Evolutionary conservation across 306 rosid species (phyloP).

Genomic region (Corylus heterophylla): DNA sequence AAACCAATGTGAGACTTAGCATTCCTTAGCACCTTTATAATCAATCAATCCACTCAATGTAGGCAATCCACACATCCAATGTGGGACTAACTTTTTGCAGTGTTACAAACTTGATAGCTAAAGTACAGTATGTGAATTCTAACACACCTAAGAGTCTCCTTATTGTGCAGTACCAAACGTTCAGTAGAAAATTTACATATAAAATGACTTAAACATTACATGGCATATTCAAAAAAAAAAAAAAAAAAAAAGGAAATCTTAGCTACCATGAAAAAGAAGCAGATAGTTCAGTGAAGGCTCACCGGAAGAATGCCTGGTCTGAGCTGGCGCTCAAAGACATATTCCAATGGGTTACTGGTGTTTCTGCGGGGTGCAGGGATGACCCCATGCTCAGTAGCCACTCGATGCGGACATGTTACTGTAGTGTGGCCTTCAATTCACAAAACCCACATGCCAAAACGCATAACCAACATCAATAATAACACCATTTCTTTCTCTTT

Average conservation of each 20-base stretch:
- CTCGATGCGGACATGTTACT: constrained; percentile 83
- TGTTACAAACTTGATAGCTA: neutral
- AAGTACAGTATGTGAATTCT: neutral
- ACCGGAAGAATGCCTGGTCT: constrained; percentile 54
- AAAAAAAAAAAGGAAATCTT: neutral
- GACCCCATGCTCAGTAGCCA: constrained; percentile 80
- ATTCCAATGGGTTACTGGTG: constrained; percentile 60
- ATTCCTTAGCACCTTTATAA: too few relatives aligned
- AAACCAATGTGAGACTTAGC: too few relatives aligned
- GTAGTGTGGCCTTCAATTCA: constrained; percentile 83
- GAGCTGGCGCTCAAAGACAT: constrained; percentile 87
- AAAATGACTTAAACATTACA: constrained; percentile 1
- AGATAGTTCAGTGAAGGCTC: constrained; percentile 22
- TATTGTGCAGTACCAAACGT: neutral
- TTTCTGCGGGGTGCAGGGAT: constrained; percentile 69
- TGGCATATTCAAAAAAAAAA: neutral
- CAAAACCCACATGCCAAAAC: constrained; percentile 24
- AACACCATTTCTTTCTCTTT: neutral
- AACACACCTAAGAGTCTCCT: neutral
- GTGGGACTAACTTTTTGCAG: too few relatives aligned
- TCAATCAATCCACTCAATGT: too few relatives aligned
- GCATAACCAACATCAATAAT: neutral
- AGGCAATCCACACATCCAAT: too few relatives aligned
- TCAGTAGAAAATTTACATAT: neutral
- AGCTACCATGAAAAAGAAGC: neutral